Evolutionary conservation across 345 rosid species (phyloP).

Genomic region (Lepidium sativum): DNA sequence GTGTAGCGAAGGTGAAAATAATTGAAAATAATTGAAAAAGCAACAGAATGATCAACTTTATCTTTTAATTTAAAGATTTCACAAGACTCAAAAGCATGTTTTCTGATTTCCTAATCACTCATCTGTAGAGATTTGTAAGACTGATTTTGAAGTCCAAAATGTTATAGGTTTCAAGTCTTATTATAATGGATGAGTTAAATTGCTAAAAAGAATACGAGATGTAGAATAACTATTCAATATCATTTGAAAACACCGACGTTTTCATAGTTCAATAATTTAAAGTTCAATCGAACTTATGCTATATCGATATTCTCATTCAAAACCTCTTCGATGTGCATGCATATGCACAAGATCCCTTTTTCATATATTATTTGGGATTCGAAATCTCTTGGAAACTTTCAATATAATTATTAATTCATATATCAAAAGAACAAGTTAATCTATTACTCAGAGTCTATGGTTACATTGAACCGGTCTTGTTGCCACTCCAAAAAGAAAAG

Average conservation of each 20-base stretch:
- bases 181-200: too few relatives aligned
- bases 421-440: neutral
- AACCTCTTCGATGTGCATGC: neutral
- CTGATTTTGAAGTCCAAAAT: too few relatives aligned
- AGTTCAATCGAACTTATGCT: neutral
- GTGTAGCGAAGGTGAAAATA: too few relatives aligned
- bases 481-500: neutral
- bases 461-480: neutral
- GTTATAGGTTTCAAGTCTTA: too few relatives aligned
- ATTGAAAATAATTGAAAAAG: too few relatives aligned
- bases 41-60: too few relatives aligned
- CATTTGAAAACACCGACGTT: neutral
- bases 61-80: too few relatives aligned
- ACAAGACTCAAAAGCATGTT: too few relatives aligned
- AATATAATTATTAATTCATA: neutral
- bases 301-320: neutral
- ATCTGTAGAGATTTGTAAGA: too few relatives aligned
- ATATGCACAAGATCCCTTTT: neutral
- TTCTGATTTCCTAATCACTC: too few relatives aligned
- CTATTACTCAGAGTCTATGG: neutral
- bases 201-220: neutral
- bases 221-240: neutral
- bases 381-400: neutral
- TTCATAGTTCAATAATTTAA: neutral
- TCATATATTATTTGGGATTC: neutral